phyloP scores from a whole-genome alignment of 352 stramenopile genomes.

The Phytophthora fragariaefolia region DNA sequence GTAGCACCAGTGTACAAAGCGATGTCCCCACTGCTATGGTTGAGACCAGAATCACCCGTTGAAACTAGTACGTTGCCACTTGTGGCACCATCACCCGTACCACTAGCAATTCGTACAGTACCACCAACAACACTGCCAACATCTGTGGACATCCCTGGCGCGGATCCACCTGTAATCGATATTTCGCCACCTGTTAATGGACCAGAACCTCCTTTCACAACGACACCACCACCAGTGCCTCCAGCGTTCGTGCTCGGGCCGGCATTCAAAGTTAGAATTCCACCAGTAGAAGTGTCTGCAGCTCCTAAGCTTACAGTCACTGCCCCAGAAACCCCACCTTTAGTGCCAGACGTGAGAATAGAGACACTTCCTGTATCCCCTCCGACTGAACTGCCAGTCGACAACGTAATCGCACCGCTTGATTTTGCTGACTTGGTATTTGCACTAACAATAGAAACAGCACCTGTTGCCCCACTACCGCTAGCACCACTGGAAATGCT shows the following conservation, averaged over 20 bases:
- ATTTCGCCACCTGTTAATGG: constrained; percentile 30
- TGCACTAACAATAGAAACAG: constrained; percentile 31
- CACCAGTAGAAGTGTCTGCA: constrained; percentile 29
- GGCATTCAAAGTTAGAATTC: constrained; percentile 34
- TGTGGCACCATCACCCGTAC: constrained; percentile 17
- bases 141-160: not conserved
- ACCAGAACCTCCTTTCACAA: constrained; percentile 30
- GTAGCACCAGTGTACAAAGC: constrained; percentile 33
- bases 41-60: constrained; percentile 9
- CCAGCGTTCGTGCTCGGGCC: constrained; percentile 24
- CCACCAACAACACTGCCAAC: constrained; percentile 7
- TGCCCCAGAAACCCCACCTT: constrained; percentile 38
- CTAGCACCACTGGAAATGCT: constrained; percentile 33
- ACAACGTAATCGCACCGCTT: constrained; percentile 41
- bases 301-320: constrained; percentile 42
- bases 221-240: constrained; percentile 38
- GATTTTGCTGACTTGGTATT: constrained; percentile 30
- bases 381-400: constrained; percentile 36
- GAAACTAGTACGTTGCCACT: constrained; percentile 37
- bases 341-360: constrained; percentile 32
- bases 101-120: constrained; percentile 38
- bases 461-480: constrained; percentile 28
- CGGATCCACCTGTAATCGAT: constrained; percentile 34
- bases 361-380: constrained; percentile 43
- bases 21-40: constrained; percentile 31